These are phyloP conservation scores for Dioszegia crocea DNA, from an alignment of 768 basidiomycete species.

Conservation along the genomic window DNA sequence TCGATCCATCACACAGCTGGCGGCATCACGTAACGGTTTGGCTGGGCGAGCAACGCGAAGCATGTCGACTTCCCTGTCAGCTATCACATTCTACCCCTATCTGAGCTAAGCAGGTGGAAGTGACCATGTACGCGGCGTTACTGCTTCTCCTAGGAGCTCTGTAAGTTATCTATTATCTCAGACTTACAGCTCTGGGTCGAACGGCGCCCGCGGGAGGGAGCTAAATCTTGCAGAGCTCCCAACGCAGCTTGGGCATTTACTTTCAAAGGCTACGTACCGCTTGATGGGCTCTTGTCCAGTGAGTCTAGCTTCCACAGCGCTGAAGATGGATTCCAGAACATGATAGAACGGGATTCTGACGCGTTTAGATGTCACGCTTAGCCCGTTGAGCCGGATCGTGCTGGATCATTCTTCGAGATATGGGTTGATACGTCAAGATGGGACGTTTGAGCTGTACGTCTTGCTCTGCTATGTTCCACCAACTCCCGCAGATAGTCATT, in stretches of 20 bases:
- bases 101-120: not conserved
- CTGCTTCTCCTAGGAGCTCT: not conserved
- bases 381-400: slow-evolving; percentile 20
- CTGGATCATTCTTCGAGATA: slow-evolving; percentile 24
- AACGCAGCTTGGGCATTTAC: not conserved
- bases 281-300: not conserved
- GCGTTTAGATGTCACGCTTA: slow-evolving; percentile 10
- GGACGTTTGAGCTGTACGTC: slow-evolving; percentile 41
- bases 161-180: not conserved
- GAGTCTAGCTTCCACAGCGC: not conserved
- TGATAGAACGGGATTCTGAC: no score
- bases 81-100: no score
- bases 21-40: no score
- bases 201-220: not conserved
- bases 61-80: no score
- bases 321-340: not conserved
- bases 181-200: not conserved
- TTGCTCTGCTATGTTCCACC: no score
- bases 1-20: no score
- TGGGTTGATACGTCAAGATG: slow-evolving; percentile 36
- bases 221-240: not conserved
- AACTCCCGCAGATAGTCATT: not conserved
- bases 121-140: not conserved
- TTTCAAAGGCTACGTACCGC: not conserved
- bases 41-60: no score